These are phyloP conservation scores for Stentor coeruleus DNA, from an alignment of 73 alveolate genomes.

Conservation along the genomic window DNA sequence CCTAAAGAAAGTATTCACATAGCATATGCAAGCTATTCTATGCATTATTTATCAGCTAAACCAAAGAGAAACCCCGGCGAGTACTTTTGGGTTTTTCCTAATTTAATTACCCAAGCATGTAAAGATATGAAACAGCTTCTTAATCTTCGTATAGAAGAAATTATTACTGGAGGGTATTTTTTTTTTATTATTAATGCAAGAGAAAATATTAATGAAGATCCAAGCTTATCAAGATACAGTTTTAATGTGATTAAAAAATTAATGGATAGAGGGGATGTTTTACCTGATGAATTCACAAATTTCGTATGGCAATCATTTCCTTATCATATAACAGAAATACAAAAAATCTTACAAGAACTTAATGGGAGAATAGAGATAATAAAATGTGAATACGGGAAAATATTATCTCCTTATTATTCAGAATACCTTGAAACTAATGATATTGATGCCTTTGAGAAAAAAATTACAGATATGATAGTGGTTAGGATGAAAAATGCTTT, in stretches of 20 bases:
- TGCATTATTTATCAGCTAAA: not conserved
- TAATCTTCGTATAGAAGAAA: not conserved
- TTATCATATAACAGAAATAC: not conserved
- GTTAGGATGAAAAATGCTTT: not conserved
- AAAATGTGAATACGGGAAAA: not conserved
- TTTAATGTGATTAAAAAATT: too few species aligned
- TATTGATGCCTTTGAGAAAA: not conserved
- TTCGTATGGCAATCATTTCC: not conserved
- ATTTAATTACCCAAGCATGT: not conserved
- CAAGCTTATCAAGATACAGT: not conserved
- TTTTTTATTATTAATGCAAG: not conserved
- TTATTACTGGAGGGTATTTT: not conserved
- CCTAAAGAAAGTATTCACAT: not conserved
- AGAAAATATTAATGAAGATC: not conserved
- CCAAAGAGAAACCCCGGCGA: not conserved
- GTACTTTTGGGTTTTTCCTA: not conserved
- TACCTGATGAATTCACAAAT: not conserved
- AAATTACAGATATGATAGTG: not conserved
- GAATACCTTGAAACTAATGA: not conserved
- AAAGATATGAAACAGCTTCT: not conserved
- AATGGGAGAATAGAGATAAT: not conserved
- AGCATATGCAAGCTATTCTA: not conserved
- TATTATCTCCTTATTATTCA: not conserved
- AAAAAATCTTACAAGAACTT: too few species aligned
- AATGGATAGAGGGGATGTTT: not conserved